Evolutionary conservation across 2,329 filamentous ascomycete species (phyloP).

Genomic region (Clarireedia monteithiana): DNA sequence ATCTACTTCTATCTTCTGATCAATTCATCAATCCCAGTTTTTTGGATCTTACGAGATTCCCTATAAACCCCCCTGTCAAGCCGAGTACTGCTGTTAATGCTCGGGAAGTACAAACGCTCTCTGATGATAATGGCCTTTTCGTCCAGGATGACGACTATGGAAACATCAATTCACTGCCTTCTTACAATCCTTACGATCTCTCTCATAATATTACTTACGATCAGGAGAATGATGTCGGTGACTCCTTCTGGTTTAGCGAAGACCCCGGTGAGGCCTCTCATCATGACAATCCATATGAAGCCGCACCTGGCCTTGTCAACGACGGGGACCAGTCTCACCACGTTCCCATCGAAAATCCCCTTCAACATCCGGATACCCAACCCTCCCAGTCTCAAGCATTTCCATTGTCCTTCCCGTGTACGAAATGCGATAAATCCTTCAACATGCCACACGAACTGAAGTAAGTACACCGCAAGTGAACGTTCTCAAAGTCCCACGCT

Average conservation of each 20-base stretch:
- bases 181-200: not conserved
- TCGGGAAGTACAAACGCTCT: not conserved
- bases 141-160: not conserved
- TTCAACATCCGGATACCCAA: not conserved
- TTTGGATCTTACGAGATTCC: slow-evolving; percentile 3
- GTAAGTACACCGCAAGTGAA: not conserved
- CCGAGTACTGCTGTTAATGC: not conserved
- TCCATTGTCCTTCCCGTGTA: not conserved
- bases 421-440: not conserved
- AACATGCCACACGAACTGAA: not conserved
- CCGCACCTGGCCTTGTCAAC: not conserved
- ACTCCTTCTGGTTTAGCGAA: not conserved
- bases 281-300: not conserved
- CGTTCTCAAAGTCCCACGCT: no score
- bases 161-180: not conserved
- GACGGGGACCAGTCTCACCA: not conserved
- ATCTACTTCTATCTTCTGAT: not conserved
- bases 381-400: no score
- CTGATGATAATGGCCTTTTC: not conserved
- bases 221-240: not conserved
- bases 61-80: not conserved
- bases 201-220: not conserved
- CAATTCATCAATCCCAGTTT: slow-evolving; percentile 5
- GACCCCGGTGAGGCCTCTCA: not conserved
- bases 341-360: not conserved